phyloP scores from a whole-genome alignment of 305 asterid species.

The Salvia sclarea region DNA sequence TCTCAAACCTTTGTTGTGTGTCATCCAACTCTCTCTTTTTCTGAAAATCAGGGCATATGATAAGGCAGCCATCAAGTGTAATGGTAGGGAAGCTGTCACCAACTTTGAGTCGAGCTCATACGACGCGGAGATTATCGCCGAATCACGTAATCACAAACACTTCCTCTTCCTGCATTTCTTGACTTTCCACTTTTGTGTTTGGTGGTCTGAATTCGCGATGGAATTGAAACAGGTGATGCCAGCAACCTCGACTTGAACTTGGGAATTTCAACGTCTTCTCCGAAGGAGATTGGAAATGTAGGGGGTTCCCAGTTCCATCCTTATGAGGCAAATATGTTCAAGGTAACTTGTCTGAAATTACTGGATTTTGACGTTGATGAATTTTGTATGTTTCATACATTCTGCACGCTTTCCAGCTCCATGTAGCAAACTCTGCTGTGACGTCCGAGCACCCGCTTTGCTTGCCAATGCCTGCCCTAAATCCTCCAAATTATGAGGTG shows the following conservation, averaged over 20 bases:
- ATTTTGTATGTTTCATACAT: neutral
- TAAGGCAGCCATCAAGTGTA: slow-evolving; percentile 89
- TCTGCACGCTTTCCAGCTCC: slow-evolving; percentile 18
- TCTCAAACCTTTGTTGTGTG: no score
- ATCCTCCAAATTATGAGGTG: slow-evolving; percentile 54
- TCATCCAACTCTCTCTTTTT: no score
- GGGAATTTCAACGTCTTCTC: slow-evolving; percentile 59
- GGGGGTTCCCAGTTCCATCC: slow-evolving; percentile 41
- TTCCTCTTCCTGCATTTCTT: neutral
- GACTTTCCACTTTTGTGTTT: neutral
- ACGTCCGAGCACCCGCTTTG: slow-evolving; percentile 41
- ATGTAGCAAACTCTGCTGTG: slow-evolving; percentile 39
- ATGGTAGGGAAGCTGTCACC: slow-evolving; percentile 90
- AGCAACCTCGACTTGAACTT: slow-evolving; percentile 71
- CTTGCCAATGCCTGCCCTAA: slow-evolving; percentile 37
- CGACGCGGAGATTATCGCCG: slow-evolving; percentile 54
- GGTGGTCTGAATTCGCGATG: neutral
- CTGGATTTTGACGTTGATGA: neutral
- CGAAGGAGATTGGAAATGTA: slow-evolving; percentile 43
- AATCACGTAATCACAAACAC: slow-evolving; percentile 46
- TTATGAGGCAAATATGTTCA: slow-evolving; percentile 39
- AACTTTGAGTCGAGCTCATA: slow-evolving; percentile 76
- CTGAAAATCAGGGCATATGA: slow-evolving; percentile 95
- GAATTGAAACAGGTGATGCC: slow-evolving; percentile 41
- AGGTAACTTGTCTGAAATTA: slow-evolving; percentile 38